phyloP scores from a whole-genome alignment of 2,329 filamentous ascomycete genomes.

The Geoglossum cookeanum region DNA sequence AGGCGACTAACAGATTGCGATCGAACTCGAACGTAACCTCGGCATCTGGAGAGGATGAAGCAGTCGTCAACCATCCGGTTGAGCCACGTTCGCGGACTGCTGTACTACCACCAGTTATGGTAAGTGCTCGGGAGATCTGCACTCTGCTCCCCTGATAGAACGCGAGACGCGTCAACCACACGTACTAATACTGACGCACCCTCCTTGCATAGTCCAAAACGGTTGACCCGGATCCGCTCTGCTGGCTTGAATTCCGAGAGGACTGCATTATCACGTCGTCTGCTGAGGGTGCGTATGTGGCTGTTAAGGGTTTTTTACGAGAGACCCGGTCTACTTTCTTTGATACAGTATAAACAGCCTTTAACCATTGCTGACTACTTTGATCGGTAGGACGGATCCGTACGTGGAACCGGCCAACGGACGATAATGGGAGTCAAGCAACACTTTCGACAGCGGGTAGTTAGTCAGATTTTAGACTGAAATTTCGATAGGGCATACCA shows the following conservation, averaged over 20 bases:
- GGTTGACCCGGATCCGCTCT: constrained; percentile 70
- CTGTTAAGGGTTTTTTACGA: background rate
- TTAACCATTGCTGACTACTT: constrained; percentile 7
- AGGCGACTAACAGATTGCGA: constrained; percentile 39
- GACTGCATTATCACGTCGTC: constrained; percentile 85
- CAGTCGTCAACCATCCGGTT: constrained; percentile 54
- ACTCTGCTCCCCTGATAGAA: background rate
- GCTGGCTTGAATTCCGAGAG: constrained; percentile 85
- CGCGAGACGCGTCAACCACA: constrained; percentile 3
- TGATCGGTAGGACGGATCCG: constrained; percentile 46
- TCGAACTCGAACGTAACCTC: constrained; percentile 50
- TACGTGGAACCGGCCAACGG: constrained; percentile 47
- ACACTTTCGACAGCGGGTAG: background rate
- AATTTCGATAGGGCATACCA: background rate
- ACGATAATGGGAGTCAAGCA: background rate
- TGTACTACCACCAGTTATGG: constrained; percentile 77
- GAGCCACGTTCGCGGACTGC: constrained; percentile 71
- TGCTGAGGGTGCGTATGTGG: constrained; percentile 52
- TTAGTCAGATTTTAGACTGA: background rate
- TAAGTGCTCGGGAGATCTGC: constrained; percentile 23
- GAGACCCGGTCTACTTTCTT: constrained; percentile 4
- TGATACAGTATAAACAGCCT: background rate
- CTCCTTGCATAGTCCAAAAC: constrained; percentile 44
- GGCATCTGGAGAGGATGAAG: constrained; percentile 19
- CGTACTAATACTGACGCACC: constrained; percentile 2